These are phyloP conservation scores for Metschnikowia cerradonensis DNA, from an alignment of 805 yeast species.

Conservation along the genomic window DNA sequence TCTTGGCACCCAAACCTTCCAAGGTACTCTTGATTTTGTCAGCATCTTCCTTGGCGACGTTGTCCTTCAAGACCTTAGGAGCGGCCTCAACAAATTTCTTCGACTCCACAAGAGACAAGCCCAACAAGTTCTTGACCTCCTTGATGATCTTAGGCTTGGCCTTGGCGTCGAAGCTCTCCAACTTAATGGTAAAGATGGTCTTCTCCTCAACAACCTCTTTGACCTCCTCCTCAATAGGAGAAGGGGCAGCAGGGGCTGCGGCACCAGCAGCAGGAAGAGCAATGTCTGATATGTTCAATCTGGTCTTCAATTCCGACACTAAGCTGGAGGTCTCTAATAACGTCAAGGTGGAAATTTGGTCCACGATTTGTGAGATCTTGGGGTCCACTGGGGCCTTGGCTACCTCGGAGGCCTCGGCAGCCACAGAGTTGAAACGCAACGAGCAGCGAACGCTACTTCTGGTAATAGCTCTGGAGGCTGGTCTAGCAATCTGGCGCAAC, in stretches of 20 bases:
- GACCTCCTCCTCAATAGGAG: constrained; percentile 67
- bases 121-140: constrained; percentile 89
- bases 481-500: constrained; percentile 39
- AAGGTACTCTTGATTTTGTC: constrained; percentile 90
- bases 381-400: constrained; percentile 66
- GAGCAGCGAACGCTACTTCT: constrained; percentile 22
- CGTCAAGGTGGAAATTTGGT: constrained; percentile 85
- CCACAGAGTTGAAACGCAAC: constrained; percentile 48
- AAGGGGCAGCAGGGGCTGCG: constrained; percentile 58
- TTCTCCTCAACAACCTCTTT: constrained; percentile 84
- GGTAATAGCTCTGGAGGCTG: constrained; percentile 31
- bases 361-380: constrained; percentile 82
- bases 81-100: constrained; percentile 98
- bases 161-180: constrained; percentile 91
- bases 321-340: constrained; percentile 88
- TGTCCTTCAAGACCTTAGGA: constrained; percentile 93
- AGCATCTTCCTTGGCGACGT: constrained; percentile 95
- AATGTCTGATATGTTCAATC: constrained; percentile 90
- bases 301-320: constrained; percentile 72
- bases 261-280: constrained; percentile 63
- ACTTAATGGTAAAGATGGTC: constrained; percentile 86
- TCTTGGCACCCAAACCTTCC: constrained; percentile 94
- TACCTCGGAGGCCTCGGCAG: constrained; percentile 28
- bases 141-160: constrained; percentile 96
- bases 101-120: constrained; percentile 91